Conservation (phyloP, 257 asterid species). For the Petrea volubilis region DNA sequence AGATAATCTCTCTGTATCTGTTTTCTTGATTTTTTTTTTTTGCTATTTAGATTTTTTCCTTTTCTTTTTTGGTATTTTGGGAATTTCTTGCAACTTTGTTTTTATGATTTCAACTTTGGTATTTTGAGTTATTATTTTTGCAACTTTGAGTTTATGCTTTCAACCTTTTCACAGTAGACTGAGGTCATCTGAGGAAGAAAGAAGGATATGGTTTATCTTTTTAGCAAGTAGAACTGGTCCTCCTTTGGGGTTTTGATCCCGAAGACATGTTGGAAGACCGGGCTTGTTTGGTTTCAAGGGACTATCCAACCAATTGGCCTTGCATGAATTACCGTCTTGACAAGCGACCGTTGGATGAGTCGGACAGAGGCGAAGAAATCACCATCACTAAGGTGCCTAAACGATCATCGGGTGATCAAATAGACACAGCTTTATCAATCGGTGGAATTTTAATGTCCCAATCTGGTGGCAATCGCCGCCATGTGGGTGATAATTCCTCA, state of each 20-base stretch:
- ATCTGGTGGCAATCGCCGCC: neutral
- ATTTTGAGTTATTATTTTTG: no score
- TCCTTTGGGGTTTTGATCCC: slow-evolving; percentile 37
- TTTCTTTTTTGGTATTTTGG: neutral
- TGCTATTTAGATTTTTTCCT: no score
- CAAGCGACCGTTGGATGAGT: slow-evolving; percentile 57
- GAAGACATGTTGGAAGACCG: slow-evolving; percentile 80
- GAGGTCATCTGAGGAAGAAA: slow-evolving; percentile 25
- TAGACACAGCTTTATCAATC: slow-evolving; percentile 30
- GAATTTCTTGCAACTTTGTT: neutral
- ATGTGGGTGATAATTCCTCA: slow-evolving; percentile 35
- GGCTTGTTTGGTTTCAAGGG: slow-evolving; percentile 70
- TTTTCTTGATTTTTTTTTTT: slow-evolving; percentile 9
- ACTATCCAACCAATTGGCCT: slow-evolving; percentile 58
- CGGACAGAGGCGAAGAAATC: slow-evolving; percentile 39
- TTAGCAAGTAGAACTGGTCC: slow-evolving; percentile 22
- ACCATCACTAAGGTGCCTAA: slow-evolving; percentile 45
- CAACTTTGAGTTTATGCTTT: slow-evolving; percentile 11
- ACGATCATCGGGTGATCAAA: slow-evolving; percentile 26
- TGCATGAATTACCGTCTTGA: slow-evolving; percentile 58
- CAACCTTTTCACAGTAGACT: slow-evolving; percentile 34
- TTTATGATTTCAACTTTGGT: no score
- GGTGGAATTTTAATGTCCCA: slow-evolving; percentile 25
- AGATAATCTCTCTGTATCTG: neutral
- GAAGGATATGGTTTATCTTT: slow-evolving; percentile 22